These are phyloP conservation scores for Colletotrichum agaves DNA, from an alignment of 2,329 filamentous ascomycete genomes.

Conservation along the genomic window DNA sequence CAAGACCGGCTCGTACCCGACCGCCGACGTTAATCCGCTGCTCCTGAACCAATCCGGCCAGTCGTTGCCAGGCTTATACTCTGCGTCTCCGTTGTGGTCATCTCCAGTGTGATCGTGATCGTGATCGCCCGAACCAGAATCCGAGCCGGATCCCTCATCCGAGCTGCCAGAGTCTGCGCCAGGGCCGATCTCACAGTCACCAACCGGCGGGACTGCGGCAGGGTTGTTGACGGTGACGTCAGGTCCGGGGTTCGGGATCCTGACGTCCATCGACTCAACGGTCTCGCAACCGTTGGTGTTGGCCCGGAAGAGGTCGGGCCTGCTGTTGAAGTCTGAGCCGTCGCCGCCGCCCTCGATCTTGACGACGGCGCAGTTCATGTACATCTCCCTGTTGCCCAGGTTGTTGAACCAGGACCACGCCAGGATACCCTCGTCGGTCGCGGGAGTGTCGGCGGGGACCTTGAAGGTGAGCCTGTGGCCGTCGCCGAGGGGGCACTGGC, in stretches of 20 bases:
- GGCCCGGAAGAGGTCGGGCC: conserved; percentile 76
- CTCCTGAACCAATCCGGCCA: neutral
- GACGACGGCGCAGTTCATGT: conserved; percentile 75
- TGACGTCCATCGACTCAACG: conserved; percentile 59
- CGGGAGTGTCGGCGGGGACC: conserved; percentile 61
- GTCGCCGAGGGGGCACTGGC: conserved; percentile 47
- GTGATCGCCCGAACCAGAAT: neutral
- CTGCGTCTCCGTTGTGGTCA: neutral
- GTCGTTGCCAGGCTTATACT: conserved; percentile 6
- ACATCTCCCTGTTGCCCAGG: conserved; percentile 74
- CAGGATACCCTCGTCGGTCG: conserved; percentile 61
- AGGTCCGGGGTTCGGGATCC: conserved; percentile 71
- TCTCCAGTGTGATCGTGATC: neutral
- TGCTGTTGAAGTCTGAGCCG: conserved; percentile 41
- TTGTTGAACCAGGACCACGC: conserved; percentile 74
- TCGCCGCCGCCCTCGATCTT: conserved; percentile 51
- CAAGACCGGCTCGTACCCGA: neutral
- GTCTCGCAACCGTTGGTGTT: conserved; percentile 69
- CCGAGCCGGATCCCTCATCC: neutral
- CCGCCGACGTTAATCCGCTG: neutral
- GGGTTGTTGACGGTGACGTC: conserved; percentile 51
- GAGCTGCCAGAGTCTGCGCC: neutral
- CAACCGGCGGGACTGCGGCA: conserved; percentile 6
- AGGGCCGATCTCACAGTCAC: conserved; percentile 5
- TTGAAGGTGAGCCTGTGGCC: conserved; percentile 41